Conservation (phyloP, 495 filamentous ascomycete genomes). For the Pseudoneurospora amorphoporcata region DNA sequence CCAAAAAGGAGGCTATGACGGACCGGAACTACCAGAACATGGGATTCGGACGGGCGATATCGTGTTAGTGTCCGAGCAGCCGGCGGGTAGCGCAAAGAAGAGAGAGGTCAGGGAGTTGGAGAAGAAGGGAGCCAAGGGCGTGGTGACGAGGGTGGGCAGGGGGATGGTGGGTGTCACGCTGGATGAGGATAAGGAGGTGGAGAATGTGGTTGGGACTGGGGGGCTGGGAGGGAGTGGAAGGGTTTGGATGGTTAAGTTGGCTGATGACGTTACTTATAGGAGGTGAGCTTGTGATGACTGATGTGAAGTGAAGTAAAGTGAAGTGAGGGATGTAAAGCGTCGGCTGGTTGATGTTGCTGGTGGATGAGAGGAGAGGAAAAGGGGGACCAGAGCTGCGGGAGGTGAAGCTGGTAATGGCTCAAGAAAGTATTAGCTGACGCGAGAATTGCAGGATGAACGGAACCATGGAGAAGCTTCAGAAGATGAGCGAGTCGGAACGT, state of each 20-base stretch:
- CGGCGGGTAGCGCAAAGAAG: slow-evolving; percentile 58
- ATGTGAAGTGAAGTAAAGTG: background rate
- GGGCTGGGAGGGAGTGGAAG: slow-evolving; percentile 52
- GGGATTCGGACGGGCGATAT: slow-evolving; percentile 83
- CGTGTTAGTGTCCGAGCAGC: slow-evolving; percentile 68
- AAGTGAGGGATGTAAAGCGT: background rate
- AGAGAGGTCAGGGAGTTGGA: slow-evolving; percentile 57
- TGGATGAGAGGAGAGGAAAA: background rate
- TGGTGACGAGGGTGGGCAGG: slow-evolving; percentile 60
- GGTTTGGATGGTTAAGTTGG: slow-evolving; percentile 71
- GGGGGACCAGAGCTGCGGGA: background rate
- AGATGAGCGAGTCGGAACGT: slow-evolving; percentile 59
- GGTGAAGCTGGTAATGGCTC: background rate
- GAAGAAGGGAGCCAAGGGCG: slow-evolving; percentile 61
- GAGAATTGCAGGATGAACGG: slow-evolving; percentile 63
- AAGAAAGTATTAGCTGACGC: background rate
- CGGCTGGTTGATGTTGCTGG: background rate
- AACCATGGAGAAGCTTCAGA: slow-evolving; percentile 69
- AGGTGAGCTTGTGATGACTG: slow-evolving; percentile 38
- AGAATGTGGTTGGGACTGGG: slow-evolving; percentile 55
- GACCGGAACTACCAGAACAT: slow-evolving; percentile 57
- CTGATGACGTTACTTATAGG: slow-evolving; percentile 88
- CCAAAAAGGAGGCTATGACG: background rate
- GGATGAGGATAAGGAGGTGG: slow-evolving; percentile 46
- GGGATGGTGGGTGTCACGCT: slow-evolving; percentile 63